These are phyloP conservation scores for Pelargonium australe DNA, from an alignment of 441 rosid species.

Conservation along the genomic window DNA sequence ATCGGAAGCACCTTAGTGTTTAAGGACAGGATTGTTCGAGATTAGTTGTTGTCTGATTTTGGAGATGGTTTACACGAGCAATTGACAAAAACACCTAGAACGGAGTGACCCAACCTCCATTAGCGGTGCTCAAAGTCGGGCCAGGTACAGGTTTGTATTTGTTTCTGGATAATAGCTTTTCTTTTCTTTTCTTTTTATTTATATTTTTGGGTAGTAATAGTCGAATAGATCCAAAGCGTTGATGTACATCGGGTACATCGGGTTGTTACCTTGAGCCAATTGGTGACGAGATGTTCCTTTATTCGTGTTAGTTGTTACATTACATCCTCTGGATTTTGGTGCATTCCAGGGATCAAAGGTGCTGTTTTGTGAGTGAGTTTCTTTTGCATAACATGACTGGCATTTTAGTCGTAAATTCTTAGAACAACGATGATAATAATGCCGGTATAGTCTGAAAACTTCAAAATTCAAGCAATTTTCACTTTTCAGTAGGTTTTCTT, in stretches of 20 bases:
- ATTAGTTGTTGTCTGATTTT: conserved; percentile 12
- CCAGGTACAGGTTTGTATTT: conserved; percentile 27
- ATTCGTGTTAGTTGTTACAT: conserved; percentile 2
- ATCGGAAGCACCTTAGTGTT: not conserved
- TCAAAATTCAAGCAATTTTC: too few relatives aligned
- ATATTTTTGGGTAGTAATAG: conserved; percentile 14
- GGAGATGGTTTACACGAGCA: not conserved
- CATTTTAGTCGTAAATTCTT: too few relatives aligned
- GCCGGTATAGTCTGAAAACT: too few relatives aligned
- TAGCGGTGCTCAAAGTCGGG: conserved; percentile 1
- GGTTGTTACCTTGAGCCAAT: conserved; percentile 10
- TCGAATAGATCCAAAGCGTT: not conserved
- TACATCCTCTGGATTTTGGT: conserved; percentile 6
- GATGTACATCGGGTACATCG: conserved; percentile 1
- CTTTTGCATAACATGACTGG: too few relatives aligned
- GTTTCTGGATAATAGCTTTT: conserved; percentile 17
- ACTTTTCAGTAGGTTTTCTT: too few relatives aligned
- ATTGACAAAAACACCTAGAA: not conserved
- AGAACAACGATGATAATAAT: too few relatives aligned
- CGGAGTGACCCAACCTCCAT: conserved; percentile 13
- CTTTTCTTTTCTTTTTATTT: not conserved
- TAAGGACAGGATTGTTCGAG: not conserved
- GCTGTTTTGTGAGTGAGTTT: not conserved
- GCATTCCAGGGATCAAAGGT: conserved; percentile 3
- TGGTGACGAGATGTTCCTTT: not conserved